Percentiles rank a stretch among this genome's conserved stretches.
These are phyloP conservation scores for Phyllachora maydis DNA, from an alignment of 2,329 filamentous ascomycete genomes.

Conservation along the genomic window DNA sequence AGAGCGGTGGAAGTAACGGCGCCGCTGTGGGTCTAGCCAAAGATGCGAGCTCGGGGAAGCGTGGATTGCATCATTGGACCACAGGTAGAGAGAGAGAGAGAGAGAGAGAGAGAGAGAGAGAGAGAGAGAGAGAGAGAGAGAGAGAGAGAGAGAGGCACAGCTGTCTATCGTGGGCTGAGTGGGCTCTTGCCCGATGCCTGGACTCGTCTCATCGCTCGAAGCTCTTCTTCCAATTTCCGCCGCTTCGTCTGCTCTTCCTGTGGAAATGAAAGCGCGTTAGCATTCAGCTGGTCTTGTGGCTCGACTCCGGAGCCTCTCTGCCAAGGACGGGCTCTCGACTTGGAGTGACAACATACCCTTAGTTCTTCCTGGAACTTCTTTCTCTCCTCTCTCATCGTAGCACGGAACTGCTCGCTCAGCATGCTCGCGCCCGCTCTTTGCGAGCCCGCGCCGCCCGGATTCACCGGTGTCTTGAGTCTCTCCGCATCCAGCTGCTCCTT, in stretches of 20 bases:
- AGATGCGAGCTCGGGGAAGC: not conserved
- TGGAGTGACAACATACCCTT: slow-evolving; percentile 16
- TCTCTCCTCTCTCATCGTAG: slow-evolving; percentile 33
- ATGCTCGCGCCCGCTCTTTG: slow-evolving; percentile 23
- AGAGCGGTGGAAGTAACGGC: slow-evolving; percentile 74
- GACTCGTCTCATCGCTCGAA: slow-evolving; percentile 19
- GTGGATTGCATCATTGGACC: not conserved
- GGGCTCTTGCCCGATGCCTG: slow-evolving; percentile 20
- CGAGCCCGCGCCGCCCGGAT: slow-evolving; percentile 11
- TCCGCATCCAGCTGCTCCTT: slow-evolving; percentile 30
- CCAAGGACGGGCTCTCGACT: not conserved
- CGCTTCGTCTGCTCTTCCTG: slow-evolving; percentile 27
- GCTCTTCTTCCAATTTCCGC: slow-evolving; percentile 28
- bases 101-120: not conserved
- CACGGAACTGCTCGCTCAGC: slow-evolving; percentile 34
- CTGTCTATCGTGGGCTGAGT: too few relatives aligned
- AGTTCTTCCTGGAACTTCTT: slow-evolving; percentile 35
- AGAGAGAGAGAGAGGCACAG: too few relatives aligned
- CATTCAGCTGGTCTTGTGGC: not conserved
- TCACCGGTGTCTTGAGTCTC: slow-evolving; percentile 17
- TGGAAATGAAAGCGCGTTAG: slow-evolving; percentile 2
- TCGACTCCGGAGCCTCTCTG: not conserved
- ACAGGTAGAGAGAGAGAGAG: not conserved
- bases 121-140: slow-evolving; percentile 1
- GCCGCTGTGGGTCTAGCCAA: slow-evolving; percentile 39